Base-by-base conservation (phyloP, 2,329 filamentous ascomycete species). In the Pseudomassariella vexata region DNA sequence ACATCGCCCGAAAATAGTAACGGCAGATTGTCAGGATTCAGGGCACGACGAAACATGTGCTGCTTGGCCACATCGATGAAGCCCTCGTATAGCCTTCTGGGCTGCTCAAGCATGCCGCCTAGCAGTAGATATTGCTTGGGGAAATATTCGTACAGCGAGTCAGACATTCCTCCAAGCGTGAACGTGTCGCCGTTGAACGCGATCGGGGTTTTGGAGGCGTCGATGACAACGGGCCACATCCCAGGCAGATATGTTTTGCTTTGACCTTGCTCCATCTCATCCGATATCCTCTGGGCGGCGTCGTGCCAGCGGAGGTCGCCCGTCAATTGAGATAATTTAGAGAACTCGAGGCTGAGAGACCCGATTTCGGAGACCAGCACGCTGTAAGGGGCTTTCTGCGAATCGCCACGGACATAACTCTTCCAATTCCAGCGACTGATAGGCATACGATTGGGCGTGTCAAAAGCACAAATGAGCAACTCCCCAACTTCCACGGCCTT, bases 371-470 rank as follows among this genome's bases (percentile, higher is more conserved):
- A 65, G 5, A 71, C 48, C 22, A 68, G 47, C 25, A 60, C 52
- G 12, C 47, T 45, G 6, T 39, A 40, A 4, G 53, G 48, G 8
- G 60, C 65, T 59, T 42, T 78, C 76, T 58, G 68, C n/a, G 38
- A 32, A 24, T 45, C 45, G 24, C 59, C 58, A 16, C 44, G 45
- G 11, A 19, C 68, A 60, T 34, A 80, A 67, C 45, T 79, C 32
- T 62, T 63, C 70, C 72, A 76, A 31, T 71, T 62, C 60, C 75
- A 80, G 30, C 70, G 67, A 6, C 63, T 63, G 25, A 76, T 60
- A 0, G 81, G 81, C 67, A 85, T 76, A n/a, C 69, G 67, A 47
- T 79, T 81, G 2, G 74, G 73, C 9, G 80, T 83, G 43, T 84
- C 79, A 44, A 82, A 84, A 2, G 76, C 76, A 16, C 70, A 68